Conservation (phyloP, 2,329 filamentous ascomycete species). For the Emmonsiellopsis sp. region DNA sequence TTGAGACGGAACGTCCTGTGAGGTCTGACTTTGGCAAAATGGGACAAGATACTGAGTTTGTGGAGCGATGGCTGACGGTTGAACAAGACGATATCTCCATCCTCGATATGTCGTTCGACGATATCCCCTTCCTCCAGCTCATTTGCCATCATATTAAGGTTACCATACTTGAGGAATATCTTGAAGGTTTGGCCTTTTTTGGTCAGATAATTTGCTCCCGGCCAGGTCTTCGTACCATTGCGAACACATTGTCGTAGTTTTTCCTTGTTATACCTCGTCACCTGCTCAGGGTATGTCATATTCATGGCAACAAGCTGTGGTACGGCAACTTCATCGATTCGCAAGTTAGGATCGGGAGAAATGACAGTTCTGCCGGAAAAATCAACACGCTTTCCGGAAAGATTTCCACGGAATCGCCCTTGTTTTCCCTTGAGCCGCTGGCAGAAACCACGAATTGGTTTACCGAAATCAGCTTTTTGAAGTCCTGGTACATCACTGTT, state of each 20-base stretch:
- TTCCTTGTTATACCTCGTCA: slow-evolving; percentile 73
- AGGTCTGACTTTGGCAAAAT: slow-evolving; percentile 84
- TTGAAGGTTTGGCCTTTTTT: slow-evolving; percentile 64
- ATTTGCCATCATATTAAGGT: slow-evolving; percentile 60
- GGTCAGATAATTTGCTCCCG: slow-evolving; percentile 74
- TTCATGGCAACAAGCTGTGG: slow-evolving; percentile 90
- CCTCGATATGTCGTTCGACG: slow-evolving; percentile 89
- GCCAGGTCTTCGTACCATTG: slow-evolving; percentile 70
- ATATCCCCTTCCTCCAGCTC: slow-evolving; percentile 73
- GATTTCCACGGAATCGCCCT: slow-evolving; percentile 89
- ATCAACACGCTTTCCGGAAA: slow-evolving; percentile 96
- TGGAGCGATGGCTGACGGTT: slow-evolving; percentile 96
- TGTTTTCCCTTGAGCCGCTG: slow-evolving; percentile 96
- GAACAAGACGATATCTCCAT: slow-evolving; percentile 93
- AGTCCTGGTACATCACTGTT: slow-evolving; percentile 93
- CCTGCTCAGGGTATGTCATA: slow-evolving; percentile 86
- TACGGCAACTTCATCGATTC: slow-evolving; percentile 88
- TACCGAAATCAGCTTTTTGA: slow-evolving; percentile 78
- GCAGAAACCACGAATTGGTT: slow-evolving; percentile 85
- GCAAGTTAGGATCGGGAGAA: slow-evolving; percentile 88
- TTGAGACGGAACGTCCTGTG: slow-evolving; percentile 96
- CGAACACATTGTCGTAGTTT: slow-evolving; percentile 66
- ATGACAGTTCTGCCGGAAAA: slow-evolving; percentile 98
- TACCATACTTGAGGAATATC: slow-evolving; percentile 65
- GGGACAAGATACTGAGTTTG: slow-evolving; percentile 97